Conservation (phyloP, 768 basidiomycete species). For the Chalciporus piperatus region DNA sequence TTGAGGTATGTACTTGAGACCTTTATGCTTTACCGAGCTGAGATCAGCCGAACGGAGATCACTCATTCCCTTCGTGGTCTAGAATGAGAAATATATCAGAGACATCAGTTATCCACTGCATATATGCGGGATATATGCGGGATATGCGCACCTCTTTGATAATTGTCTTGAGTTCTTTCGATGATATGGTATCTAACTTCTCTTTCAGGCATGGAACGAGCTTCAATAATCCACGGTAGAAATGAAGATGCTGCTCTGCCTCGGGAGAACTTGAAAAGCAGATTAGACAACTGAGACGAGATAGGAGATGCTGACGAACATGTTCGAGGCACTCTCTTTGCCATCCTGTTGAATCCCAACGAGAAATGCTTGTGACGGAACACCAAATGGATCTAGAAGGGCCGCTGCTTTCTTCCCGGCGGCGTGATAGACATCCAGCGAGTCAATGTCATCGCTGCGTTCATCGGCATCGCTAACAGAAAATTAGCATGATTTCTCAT, state of each 20-base stretch:
- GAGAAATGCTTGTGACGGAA: background rate
- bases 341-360: background rate
- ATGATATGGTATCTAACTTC: background rate
- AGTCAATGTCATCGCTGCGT: too few species aligned
- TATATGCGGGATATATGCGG: background rate
- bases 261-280: background rate
- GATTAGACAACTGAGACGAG: too few species aligned
- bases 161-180: background rate
- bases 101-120: too few species aligned
- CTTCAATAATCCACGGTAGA: background rate
- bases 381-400: background rate
- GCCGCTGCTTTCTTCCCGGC: background rate
- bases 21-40: conserved; percentile 3
- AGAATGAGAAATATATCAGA: too few species aligned
- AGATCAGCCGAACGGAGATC: background rate
- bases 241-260: background rate
- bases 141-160: background rate
- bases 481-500: too few species aligned
- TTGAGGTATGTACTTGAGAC: background rate
- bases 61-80: background rate
- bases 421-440: background rate
- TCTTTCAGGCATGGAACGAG: background rate
- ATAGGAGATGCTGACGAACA: too few species aligned
- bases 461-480: too few species aligned
- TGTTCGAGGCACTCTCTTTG: too few species aligned